Evolutionary conservation across 176 grass and related monocot genomes (phyloP), one percentile per base, ranked within the genome.

Genomic region (Paspalum notatum): DNA sequence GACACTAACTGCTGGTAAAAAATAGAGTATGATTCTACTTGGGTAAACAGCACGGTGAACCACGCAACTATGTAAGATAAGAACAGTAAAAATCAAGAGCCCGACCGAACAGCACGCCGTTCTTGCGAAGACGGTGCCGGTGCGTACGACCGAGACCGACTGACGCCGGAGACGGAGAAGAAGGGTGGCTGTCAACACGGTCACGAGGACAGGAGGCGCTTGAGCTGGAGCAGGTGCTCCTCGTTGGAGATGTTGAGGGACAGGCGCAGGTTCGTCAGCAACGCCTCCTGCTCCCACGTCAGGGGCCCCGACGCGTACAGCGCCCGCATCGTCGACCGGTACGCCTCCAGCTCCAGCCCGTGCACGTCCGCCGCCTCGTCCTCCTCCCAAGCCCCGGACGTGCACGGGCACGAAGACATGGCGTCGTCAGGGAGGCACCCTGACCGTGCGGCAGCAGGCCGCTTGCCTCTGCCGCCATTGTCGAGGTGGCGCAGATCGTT

Each of bases 161-260:
- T 56, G 70, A 25, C 9, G 74, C n/a, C 27, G 56, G 56, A 17
- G 12, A 21, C 20, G 60, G n/a, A 81, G 53, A 18, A 62, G 57
- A 17, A 14, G 22, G 42, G 67, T 69, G 12, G 45, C 68, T 10
- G 8, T 0, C 48, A 38, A 60, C 26, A 40, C 50, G 51, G 68
- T 83, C 82, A 85, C 42, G 56, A 51, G 0, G 92, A 87, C 32
- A 94, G 48, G 20, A 94, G 83, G 54, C 66, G 81, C 86, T 86
- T 84, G 47, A 94, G 65, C 76, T 94, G 92, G 27, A 84, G 83
- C 45, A 94, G 65, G 46, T 94, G 92, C 74, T 94, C 89, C 47
- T 94, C 92, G 61, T 91, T 94, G 57, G 92, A 87, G 52, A 94
- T 91, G 72, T 94, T 89, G 44, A 94, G 89, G 8, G 89, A 94